These are phyloP conservation scores for Kwoniella bestiolae DNA, from an alignment of 768 basidiomycete species.

Conservation along the genomic window DNA sequence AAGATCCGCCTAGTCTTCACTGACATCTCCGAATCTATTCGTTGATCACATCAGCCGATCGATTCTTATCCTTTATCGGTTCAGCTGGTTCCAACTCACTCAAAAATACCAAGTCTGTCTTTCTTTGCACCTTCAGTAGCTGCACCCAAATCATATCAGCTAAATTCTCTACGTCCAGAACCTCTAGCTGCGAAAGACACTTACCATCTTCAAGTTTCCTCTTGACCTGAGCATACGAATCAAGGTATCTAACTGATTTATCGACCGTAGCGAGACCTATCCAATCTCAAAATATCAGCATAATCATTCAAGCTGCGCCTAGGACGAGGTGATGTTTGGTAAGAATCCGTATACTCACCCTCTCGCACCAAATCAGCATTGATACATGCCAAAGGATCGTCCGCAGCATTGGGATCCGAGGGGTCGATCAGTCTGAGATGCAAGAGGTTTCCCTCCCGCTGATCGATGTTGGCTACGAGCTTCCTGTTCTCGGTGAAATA, in stretches of 20 bases:
- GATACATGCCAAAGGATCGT: constrained; percentile 75
- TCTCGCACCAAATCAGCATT: constrained; percentile 89
- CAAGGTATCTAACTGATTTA: constrained; percentile 50
- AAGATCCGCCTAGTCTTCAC: constrained; percentile 45
- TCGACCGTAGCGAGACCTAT: constrained; percentile 55
- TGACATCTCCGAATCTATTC: constrained; percentile 54
- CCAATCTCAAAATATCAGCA: not conserved
- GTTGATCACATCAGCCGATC: not conserved
- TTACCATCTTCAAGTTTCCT: constrained; percentile 51
- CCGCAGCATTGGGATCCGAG: constrained; percentile 67
- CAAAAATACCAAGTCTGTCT: constrained; percentile 57
- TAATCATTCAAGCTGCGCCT: not conserved
- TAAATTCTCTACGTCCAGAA: constrained; percentile 48
- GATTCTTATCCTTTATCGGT: not conserved
- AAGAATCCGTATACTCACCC: constrained; percentile 60
- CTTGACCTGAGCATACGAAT: constrained; percentile 53
- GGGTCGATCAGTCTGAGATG: constrained; percentile 95
- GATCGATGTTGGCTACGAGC: constrained; percentile 93
- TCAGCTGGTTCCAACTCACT: constrained; percentile 36
- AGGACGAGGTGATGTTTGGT: not conserved
- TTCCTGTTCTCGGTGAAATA: constrained; percentile 68
- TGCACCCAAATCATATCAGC: constrained; percentile 28
- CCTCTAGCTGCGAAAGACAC: constrained; percentile 29
- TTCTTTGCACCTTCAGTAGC: constrained; percentile 55
- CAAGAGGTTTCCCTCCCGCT: constrained; percentile 73